A percentile compares a stretch with the other conserved stretches of the same genome.
Evolutionary conservation across 345 rosid species (phyloP).

Genomic region (Hibiscus mutabilis): DNA sequence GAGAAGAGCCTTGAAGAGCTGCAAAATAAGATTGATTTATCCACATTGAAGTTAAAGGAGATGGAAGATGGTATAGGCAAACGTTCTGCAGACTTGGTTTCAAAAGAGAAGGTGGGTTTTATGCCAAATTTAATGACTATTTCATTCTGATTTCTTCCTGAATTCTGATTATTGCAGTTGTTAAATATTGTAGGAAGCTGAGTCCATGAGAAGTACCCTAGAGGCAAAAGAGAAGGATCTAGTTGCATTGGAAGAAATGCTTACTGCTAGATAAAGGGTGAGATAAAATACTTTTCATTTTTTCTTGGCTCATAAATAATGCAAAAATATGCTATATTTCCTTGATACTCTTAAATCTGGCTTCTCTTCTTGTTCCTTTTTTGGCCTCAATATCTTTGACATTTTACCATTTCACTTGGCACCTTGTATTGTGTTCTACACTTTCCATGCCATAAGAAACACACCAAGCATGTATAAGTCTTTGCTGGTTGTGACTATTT

Average conservation of each 20-base stretch:
- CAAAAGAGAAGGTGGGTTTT: slow-evolving; percentile 50
- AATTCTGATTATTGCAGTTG: slow-evolving; percentile 14
- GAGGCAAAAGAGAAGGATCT: slow-evolving; percentile 54
- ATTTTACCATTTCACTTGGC: neutral
- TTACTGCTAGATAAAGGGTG: slow-evolving; percentile 64
- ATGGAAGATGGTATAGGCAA: slow-evolving; percentile 43
- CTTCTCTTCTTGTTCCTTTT: neutral
- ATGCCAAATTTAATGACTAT: neutral
- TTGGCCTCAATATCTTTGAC: neutral
- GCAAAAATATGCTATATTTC: neutral
- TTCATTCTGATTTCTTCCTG: slow-evolving; percentile 1
- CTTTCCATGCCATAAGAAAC: neutral
- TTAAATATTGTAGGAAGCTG: slow-evolving; percentile 39
- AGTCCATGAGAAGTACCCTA: slow-evolving; percentile 31
- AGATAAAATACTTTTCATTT: slow-evolving; percentile 18
- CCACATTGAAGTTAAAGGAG: slow-evolving; percentile 42
- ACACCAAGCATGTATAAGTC: neutral
- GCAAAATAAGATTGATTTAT: slow-evolving; percentile 42
- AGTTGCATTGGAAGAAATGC: slow-evolving; percentile 54
- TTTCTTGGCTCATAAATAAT: neutral
- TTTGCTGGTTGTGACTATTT: neutral
- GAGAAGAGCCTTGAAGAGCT: slow-evolving; percentile 49
- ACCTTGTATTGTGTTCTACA: neutral
- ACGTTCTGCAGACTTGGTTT: slow-evolving; percentile 42
- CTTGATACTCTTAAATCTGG: neutral